phyloP scores from a whole-genome alignment of 148 eudicot species.

The Drosera capensis region DNA sequence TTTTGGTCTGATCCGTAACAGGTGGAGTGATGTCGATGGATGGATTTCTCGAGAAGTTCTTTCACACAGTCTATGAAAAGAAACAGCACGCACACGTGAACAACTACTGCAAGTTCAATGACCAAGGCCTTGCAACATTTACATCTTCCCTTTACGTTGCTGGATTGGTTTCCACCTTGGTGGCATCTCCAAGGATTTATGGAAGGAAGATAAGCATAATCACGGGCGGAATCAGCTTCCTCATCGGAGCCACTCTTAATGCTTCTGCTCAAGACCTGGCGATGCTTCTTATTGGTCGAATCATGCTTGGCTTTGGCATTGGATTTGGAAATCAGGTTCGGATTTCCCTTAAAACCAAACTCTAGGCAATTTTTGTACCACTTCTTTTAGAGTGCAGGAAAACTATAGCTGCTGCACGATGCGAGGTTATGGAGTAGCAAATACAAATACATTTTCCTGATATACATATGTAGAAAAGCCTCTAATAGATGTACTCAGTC shows the following conservation, averaged over 20 bases:
- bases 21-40: slow-evolving; percentile 93
- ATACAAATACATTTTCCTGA: too few relatives aligned
- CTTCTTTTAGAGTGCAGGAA: too few relatives aligned
- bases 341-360: neutral
- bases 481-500: too few relatives aligned
- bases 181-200: slow-evolving; percentile 56
- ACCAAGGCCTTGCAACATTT: slow-evolving; percentile 77
- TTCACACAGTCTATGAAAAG: slow-evolving; percentile 40
- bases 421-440: too few relatives aligned
- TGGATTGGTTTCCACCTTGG: slow-evolving; percentile 51
- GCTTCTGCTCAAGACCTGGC: slow-evolving; percentile 52
- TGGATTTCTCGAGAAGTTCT: slow-evolving; percentile 58
- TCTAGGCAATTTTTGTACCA: neutral
- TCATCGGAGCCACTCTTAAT: slow-evolving; percentile 57
- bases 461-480: too few relatives aligned
- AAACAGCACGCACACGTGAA: slow-evolving; percentile 46
- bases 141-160: slow-evolving; percentile 85
- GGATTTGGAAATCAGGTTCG: slow-evolving; percentile 86
- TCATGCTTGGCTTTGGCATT: slow-evolving; percentile 90
- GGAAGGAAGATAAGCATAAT: slow-evolving; percentile 63
- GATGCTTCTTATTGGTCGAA: slow-evolving; percentile 73
- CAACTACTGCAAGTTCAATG: slow-evolving; percentile 83
- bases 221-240: slow-evolving; percentile 61
- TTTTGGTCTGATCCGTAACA: slow-evolving; percentile 6
- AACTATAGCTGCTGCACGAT: too few relatives aligned